These are phyloP conservation scores for Alternaria sp. DNA, from an alignment of 2,329 filamentous ascomycete genomes.

Conservation along the genomic window DNA sequence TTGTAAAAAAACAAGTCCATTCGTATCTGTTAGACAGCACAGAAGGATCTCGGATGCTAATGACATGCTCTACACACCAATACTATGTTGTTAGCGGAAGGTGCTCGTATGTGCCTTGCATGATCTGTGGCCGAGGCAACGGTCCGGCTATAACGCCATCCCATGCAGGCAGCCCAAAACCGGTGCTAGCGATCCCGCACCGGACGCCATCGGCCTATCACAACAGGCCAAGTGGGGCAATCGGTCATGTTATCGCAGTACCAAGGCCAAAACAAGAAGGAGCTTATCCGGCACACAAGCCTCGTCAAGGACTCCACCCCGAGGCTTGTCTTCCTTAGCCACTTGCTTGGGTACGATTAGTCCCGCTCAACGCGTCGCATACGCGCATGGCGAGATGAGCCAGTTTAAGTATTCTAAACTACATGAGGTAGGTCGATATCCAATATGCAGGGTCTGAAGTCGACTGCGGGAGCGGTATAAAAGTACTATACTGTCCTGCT, in stretches of 20 bases:
- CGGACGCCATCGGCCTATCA: neutral
- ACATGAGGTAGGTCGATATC: slow-evolving; percentile 7
- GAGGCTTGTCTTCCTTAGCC: slow-evolving; percentile 21
- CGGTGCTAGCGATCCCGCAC: slow-evolving; percentile 7
- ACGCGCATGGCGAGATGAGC: slow-evolving; percentile 3
- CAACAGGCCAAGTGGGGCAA: neutral
- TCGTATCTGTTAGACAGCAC: neutral
- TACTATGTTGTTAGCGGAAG: slow-evolving; percentile 6
- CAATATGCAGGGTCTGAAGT: neutral
- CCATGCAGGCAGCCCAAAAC: neutral
- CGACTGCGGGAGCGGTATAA: slow-evolving; percentile 6
- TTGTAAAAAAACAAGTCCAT: neutral
- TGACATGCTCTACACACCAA: neutral
- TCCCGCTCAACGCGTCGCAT: slow-evolving; percentile 1
- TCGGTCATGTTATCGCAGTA: slow-evolving; percentile 15
- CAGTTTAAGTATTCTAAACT: slow-evolving; percentile 4
- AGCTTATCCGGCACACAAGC: slow-evolving; percentile 20
- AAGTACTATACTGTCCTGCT: neutral
- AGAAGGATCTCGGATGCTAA: neutral
- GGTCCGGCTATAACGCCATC: slow-evolving; percentile 7
- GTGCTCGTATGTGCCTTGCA: slow-evolving; percentile 11
- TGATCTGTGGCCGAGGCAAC: slow-evolving; percentile 5
- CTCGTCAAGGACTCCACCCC: slow-evolving; percentile 16
- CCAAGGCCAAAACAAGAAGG: slow-evolving; percentile 19
- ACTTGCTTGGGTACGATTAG: slow-evolving; percentile 10